These are phyloP conservation scores for Chlorella sp. DNA, from an alignment of 139 green algal genomes.

Conservation along the genomic window DNA sequence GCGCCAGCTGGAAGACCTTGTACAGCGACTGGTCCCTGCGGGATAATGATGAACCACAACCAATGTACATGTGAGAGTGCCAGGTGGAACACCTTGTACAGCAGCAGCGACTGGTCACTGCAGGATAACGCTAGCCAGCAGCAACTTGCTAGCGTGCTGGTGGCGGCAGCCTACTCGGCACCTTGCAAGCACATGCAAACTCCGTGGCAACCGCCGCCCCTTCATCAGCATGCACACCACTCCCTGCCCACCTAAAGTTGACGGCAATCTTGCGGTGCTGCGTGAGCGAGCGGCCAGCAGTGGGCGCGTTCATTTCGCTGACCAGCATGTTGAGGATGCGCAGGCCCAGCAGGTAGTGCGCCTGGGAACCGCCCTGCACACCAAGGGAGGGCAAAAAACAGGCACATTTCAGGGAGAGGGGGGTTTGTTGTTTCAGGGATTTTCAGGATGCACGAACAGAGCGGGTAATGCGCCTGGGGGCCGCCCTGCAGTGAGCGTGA, in stretches of 20 bases:
- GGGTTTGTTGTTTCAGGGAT: slow-evolving; percentile 84
- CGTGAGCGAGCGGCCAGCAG: slow-evolving; percentile 87
- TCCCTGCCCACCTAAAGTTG: slow-evolving; percentile 50
- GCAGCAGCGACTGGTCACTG: slow-evolving; percentile 22
- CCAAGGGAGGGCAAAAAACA: slow-evolving; percentile 9
- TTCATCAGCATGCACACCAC: no score
- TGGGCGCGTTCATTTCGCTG: slow-evolving; percentile 93
- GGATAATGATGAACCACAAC: no score
- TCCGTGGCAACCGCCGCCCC: no score
- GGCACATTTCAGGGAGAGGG: not conserved
- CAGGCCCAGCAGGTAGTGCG: slow-evolving; percentile 93
- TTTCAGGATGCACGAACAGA: slow-evolving; percentile 92
- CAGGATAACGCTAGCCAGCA: no score
- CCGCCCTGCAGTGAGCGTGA: no score
- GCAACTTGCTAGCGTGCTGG: no score
- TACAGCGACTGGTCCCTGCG: slow-evolving; percentile 36
- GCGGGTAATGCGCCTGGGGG: slow-evolving; percentile 41
- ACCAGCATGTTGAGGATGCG: slow-evolving; percentile 92
- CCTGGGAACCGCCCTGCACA: slow-evolving; percentile 28
- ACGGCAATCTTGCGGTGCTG: slow-evolving; percentile 92
- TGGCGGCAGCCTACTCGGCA: no score
- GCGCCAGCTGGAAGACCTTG: slow-evolving; percentile 68
- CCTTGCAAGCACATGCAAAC: no score
- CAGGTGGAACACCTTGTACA: slow-evolving; percentile 66
- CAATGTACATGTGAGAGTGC: no score